Evolutionary conservation across 805 yeast species (phyloP).

Genomic region (Lachancea cidri): DNA sequence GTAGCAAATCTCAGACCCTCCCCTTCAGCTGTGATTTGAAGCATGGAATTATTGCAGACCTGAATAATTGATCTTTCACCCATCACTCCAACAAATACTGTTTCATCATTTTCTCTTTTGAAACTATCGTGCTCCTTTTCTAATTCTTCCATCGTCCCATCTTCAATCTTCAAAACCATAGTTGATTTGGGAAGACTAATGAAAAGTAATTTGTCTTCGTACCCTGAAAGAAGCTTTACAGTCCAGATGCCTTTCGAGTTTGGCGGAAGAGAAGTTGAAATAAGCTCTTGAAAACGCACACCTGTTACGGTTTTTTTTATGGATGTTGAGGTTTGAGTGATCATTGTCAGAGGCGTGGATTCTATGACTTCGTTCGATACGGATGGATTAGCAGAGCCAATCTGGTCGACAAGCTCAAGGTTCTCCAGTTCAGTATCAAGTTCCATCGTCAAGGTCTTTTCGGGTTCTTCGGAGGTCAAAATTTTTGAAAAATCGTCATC

Average conservation of each 20-base stretch:
- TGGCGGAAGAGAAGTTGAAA: slow-evolving; percentile 70
- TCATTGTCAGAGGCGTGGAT: slow-evolving; percentile 24
- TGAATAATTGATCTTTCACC: slow-evolving; percentile 65
- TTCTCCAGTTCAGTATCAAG: slow-evolving; percentile 43
- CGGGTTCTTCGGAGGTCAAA: slow-evolving; percentile 30
- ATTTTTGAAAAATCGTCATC: slow-evolving; percentile 38
- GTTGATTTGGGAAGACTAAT: slow-evolving; percentile 21
- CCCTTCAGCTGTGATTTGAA: slow-evolving; percentile 44
- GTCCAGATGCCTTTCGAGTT: slow-evolving; percentile 61
- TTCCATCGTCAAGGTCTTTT: slow-evolving; percentile 24
- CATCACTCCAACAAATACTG: slow-evolving; percentile 65
- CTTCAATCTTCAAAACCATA: slow-evolving; percentile 20
- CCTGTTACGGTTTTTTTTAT: slow-evolving; percentile 52
- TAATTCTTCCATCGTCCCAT: slow-evolving; percentile 63
- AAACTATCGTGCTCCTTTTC: slow-evolving; percentile 69
- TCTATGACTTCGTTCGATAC: slow-evolving; percentile 36
- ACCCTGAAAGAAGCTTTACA: slow-evolving; percentile 39
- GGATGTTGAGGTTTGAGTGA: slow-evolving; percentile 26
- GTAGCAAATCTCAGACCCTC: slow-evolving; percentile 19
- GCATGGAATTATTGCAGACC: slow-evolving; percentile 63
- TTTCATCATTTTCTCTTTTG: slow-evolving; percentile 51
- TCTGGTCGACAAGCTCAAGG: slow-evolving; percentile 50
- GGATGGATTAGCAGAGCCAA: slow-evolving; percentile 47
- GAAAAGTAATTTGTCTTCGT: slow-evolving; percentile 22
- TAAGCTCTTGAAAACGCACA: slow-evolving; percentile 54